Percentiles rank a stretch among this genome's conserved stretches.
These are phyloP conservation scores for Clavispora phyllophila DNA, from an alignment of 805 yeast species.

Conservation along the genomic window DNA sequence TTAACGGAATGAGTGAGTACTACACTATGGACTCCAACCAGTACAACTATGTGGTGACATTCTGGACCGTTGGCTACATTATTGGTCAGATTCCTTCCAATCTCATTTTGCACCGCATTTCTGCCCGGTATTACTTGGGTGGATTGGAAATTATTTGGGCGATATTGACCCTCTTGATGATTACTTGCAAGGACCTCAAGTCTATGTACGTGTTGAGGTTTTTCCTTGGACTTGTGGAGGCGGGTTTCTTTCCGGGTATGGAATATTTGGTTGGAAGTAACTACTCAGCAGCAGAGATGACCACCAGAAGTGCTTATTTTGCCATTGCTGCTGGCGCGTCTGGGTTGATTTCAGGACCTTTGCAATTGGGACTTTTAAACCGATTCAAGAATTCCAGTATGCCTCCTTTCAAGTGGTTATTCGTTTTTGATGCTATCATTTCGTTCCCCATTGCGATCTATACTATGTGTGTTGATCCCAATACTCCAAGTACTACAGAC, in stretches of 20 bases:
- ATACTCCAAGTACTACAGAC: slow-evolving; percentile 31
- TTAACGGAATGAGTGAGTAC: slow-evolving; percentile 16
- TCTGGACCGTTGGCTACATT: slow-evolving; percentile 15
- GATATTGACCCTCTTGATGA: slow-evolving; percentile 24
- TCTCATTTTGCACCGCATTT: slow-evolving; percentile 31
- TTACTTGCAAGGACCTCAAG: slow-evolving; percentile 13
- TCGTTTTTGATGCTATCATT: slow-evolving; percentile 30
- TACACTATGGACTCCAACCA: slow-evolving; percentile 13
- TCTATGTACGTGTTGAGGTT: slow-evolving; percentile 14
- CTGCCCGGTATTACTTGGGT: slow-evolving; percentile 42
- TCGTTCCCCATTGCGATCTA: slow-evolving; percentile 29
- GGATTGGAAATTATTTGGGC: slow-evolving; percentile 45
- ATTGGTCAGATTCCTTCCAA: slow-evolving; percentile 15
- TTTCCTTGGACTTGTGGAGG: slow-evolving; percentile 39
- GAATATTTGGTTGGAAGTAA: slow-evolving; percentile 45
- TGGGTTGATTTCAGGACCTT: slow-evolving; percentile 28
- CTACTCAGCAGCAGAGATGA: slow-evolving; percentile 22
- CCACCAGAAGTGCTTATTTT: slow-evolving; percentile 27
- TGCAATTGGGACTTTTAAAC: slow-evolving; percentile 24
- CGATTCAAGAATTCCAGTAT: slow-evolving; percentile 18
- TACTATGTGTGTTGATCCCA: slow-evolving; percentile 29
- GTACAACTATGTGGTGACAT: slow-evolving; percentile 13
- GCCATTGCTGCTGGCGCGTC: slow-evolving; percentile 26
- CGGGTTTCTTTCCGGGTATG: slow-evolving; percentile 53
- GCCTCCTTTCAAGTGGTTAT: slow-evolving; percentile 32